Conservation (phyloP, 805 yeast genomes). For the Metschnikowia matae region DNA sequence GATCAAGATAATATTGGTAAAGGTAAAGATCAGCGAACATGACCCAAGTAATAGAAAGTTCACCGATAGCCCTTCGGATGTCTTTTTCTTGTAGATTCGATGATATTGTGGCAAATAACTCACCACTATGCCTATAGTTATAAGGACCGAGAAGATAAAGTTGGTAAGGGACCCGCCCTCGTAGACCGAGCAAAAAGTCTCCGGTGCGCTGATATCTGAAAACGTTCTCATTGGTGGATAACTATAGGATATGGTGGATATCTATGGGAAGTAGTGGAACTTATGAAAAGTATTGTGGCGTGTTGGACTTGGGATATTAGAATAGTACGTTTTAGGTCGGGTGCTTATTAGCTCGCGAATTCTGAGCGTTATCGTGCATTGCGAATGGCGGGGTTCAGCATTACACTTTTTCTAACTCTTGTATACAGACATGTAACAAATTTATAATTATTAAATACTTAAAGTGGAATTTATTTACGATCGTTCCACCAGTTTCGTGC, state of each 20-base stretch:
- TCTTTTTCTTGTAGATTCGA: conserved; percentile 50
- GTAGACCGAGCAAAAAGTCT: conserved; percentile 37
- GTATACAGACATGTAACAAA: background rate
- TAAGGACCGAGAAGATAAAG: conserved; percentile 45
- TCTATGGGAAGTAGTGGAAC: no score
- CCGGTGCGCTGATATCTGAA: conserved; percentile 5
- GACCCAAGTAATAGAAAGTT: conserved; percentile 67
- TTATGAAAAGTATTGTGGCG: background rate
- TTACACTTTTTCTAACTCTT: no score
- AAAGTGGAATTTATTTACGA: background rate
- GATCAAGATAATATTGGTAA: conserved; percentile 61
- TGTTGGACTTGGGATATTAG: background rate
- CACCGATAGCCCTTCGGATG: conserved; percentile 79
- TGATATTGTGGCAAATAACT: conserved; percentile 77
- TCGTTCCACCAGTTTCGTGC: background rate
- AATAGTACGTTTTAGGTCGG: background rate
- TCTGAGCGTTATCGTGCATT: background rate
- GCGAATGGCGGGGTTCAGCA: background rate
- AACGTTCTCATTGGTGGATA: background rate
- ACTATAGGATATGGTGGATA: no score
- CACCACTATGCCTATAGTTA: conserved; percentile 62
- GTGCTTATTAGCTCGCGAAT: background rate
- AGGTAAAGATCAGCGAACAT: conserved; percentile 61
- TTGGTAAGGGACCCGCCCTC: conserved; percentile 48
- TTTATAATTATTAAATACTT: background rate